Percentiles rank a stretch among this genome's conserved stretches.
Evolutionary conservation across 805 yeast genomes (phyloP).

Genomic region (Schwanniomyces polymorphus): DNA sequence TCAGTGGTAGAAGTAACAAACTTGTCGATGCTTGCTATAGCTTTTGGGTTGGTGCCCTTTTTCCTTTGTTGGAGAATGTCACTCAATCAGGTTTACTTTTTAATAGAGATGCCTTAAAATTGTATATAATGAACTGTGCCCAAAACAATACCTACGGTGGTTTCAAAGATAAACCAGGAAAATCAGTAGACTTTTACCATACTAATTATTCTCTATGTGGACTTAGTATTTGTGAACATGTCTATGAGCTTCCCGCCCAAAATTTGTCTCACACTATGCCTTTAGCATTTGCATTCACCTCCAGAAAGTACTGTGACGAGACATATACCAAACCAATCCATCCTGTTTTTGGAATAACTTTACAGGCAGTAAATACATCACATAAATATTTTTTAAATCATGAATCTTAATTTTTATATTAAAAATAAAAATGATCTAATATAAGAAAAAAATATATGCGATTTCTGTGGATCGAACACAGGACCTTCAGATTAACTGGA

Average conservation of each 20-base stretch:
- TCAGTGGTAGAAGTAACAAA: slow-evolving; percentile 88
- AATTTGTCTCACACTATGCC: slow-evolving; percentile 3
- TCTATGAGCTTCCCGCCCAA: slow-evolving; percentile 17
- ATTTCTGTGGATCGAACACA: slow-evolving; percentile 84
- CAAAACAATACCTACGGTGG: slow-evolving; percentile 70
- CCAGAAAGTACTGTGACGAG: slow-evolving; percentile 7
- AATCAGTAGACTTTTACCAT: slow-evolving; percentile 81
- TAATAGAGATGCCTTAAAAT: slow-evolving; percentile 57
- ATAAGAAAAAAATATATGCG: slow-evolving; percentile 39
- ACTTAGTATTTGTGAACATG: slow-evolving; percentile 56
- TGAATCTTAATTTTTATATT: background rate
- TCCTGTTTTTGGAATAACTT: slow-evolving; percentile 30
- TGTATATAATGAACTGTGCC: slow-evolving; percentile 74
- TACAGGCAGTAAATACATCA: slow-evolving; percentile 34
- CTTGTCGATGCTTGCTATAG: slow-evolving; percentile 95
- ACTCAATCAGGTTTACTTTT: slow-evolving; percentile 21
- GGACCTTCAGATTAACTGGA: slow-evolving; percentile 71
- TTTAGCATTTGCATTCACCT: slow-evolving; percentile 18
- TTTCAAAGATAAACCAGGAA: slow-evolving; percentile 84
- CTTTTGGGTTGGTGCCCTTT: slow-evolving; percentile 89
- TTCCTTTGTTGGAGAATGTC: slow-evolving; percentile 59
- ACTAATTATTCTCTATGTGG: slow-evolving; percentile 85
- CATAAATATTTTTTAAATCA: slow-evolving; percentile 8
- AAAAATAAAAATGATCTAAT: background rate
- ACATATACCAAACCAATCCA: slow-evolving; percentile 14